Conservation (phyloP, 768 basidiomycete species). For the Boletus fagicola region DNA sequence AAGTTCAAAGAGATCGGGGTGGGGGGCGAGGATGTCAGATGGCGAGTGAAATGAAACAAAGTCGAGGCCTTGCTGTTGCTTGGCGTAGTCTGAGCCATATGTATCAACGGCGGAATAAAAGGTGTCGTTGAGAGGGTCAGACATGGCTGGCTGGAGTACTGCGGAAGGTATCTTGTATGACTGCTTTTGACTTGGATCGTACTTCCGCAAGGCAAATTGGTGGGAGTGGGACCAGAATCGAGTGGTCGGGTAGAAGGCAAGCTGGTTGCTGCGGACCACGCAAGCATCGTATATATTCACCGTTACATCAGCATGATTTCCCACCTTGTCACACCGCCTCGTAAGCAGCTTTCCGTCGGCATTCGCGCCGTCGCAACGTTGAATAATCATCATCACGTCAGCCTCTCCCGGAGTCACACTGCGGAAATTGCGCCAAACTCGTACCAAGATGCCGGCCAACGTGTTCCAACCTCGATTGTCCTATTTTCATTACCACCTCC, state of each 20-base stretch:
- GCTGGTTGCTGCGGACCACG: constrained; percentile 35
- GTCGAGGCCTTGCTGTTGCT: constrained; percentile 49
- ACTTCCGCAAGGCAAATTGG: constrained; percentile 7
- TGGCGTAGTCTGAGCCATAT: constrained; percentile 38
- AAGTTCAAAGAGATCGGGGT: constrained; percentile 79
- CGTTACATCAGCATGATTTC: constrained; percentile 34
- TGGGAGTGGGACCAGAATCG: neutral
- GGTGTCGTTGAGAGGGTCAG: constrained; percentile 32
- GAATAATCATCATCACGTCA: constrained; percentile 22
- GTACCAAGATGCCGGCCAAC: neutral
- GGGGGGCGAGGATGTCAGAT: constrained; percentile 70
- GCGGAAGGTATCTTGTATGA: constrained; percentile 24
- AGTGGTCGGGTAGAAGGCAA: constrained; percentile 8
- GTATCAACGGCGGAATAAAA: constrained; percentile 36
- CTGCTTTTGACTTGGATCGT: constrained; percentile 20
- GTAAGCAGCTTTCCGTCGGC: constrained; percentile 13
- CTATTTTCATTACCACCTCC: neutral
- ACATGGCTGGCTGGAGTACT: constrained; percentile 28
- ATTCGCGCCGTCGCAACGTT: constrained; percentile 5
- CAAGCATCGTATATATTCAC: constrained; percentile 34
- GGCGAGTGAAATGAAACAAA: constrained; percentile 70
- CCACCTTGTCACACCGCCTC: constrained; percentile 31
- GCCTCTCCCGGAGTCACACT: constrained; percentile 5
- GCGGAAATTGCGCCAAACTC: constrained; percentile 16
- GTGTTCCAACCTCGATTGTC: neutral